These are phyloP conservation scores for Aplosporella prunicola DNA, from an alignment of 2,329 filamentous ascomycete genomes.

Conservation along the genomic window DNA sequence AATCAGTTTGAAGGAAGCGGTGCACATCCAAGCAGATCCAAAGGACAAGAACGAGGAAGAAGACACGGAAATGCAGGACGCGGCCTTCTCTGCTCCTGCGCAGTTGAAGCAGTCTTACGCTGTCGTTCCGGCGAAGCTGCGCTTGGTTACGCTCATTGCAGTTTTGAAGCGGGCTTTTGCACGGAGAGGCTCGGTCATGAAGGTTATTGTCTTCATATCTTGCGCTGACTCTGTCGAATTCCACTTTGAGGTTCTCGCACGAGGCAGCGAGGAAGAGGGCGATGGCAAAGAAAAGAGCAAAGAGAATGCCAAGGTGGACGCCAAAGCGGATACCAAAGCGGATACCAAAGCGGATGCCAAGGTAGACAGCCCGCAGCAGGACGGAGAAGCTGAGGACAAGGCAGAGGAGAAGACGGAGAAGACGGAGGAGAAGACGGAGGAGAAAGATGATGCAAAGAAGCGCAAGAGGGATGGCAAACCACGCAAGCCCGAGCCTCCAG, in stretches of 20 bases:
- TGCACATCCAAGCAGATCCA: constrained; percentile 67
- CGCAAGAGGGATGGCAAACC: neutral
- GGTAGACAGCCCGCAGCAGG: constrained; percentile 9
- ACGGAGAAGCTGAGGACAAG: constrained; percentile 21
- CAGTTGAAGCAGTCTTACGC: constrained; percentile 91
- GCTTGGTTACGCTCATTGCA: constrained; percentile 77
- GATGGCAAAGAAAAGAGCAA: neutral
- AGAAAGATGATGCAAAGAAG: neutral
- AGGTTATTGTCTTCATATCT: constrained; percentile 92
- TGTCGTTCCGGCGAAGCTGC: constrained; percentile 78
- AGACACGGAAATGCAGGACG: constrained; percentile 36
- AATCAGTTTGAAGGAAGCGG: constrained; percentile 87
- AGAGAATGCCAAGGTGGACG: constrained; percentile 6
- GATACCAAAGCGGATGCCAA: neutral
- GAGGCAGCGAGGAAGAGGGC: neutral
- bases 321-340: neutral
- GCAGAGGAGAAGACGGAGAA: constrained; percentile 17
- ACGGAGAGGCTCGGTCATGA: constrained; percentile 85
- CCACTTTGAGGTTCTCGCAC: constrained; percentile 73
- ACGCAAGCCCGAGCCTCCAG: constrained; percentile 18
- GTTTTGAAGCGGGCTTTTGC: constrained; percentile 81
- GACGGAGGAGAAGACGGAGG: constrained; percentile 17
- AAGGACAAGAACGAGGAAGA: constrained; percentile 42
- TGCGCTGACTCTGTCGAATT: constrained; percentile 97
- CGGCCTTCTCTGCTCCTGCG: constrained; percentile 69